A percentile compares a stretch with the other conserved stretches of the same genome.
These are phyloP conservation scores for Rubroboletus satanas DNA, from an alignment of 768 basidiomycete genomes.

Conservation along the genomic window DNA sequence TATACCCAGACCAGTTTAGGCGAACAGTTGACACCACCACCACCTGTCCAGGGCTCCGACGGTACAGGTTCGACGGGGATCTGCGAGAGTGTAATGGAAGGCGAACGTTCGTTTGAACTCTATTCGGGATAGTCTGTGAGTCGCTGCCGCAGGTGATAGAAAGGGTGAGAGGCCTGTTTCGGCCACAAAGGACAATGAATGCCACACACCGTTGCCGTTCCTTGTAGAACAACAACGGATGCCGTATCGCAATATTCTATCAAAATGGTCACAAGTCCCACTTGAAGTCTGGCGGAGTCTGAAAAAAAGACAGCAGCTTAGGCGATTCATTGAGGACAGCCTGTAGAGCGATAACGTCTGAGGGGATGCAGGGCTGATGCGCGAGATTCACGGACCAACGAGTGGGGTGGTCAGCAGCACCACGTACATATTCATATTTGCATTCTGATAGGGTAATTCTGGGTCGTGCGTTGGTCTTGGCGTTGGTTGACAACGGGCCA, in stretches of 20 bases:
- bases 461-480: neutral
- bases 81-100: constrained; percentile 3
- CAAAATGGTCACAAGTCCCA: constrained; percentile 17
- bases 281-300: constrained; percentile 10
- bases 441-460: constrained; percentile 26
- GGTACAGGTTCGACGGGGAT: constrained; percentile 25
- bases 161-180: constrained; percentile 7
- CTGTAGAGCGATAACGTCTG: neutral
- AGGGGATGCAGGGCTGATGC: constrained; percentile 14
- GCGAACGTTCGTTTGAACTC: neutral
- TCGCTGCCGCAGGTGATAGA: constrained; percentile 1
- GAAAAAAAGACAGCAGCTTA: neutral
- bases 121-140: constrained; percentile 11
- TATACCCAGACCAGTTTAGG: constrained; percentile 12
- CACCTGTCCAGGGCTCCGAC: constrained; percentile 15
- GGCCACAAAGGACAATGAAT: constrained; percentile 9
- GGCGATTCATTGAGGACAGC: too few species aligned
- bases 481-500: neutral
- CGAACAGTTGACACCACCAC: constrained; percentile 13
- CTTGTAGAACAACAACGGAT: constrained; percentile 8
- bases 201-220: neutral
- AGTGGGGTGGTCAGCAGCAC: constrained; percentile 17
- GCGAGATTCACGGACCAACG: constrained; percentile 22
- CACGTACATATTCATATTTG: constrained; percentile 24
- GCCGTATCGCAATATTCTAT: constrained; percentile 3